Percentiles rank a stretch among this genome's conserved stretches.
These are phyloP conservation scores for Penicillium atrosanguineum DNA, from an alignment of 495 filamentous ascomycete genomes.

Conservation along the genomic window DNA sequence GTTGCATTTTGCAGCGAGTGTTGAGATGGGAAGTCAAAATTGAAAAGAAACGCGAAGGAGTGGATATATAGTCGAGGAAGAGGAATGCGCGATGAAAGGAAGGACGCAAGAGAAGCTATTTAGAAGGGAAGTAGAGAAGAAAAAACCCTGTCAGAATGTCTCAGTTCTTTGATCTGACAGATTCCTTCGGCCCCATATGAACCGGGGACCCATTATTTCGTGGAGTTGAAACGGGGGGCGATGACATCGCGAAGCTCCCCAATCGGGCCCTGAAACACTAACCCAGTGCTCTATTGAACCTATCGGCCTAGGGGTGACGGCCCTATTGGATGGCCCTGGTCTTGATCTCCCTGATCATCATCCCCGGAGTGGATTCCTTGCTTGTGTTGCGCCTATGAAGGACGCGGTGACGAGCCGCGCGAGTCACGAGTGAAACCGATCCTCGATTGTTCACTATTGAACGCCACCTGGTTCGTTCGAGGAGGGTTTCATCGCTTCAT, in stretches of 20 bases:
- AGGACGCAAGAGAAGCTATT: neutral
- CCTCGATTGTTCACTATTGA: neutral
- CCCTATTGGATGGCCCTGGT: constrained; percentile 2
- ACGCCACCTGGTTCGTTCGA: constrained; percentile 3
- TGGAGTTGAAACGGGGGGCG: constrained; percentile 1
- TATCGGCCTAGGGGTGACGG: neutral
- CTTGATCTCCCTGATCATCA: constrained; percentile 10
- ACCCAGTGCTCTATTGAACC: constrained; percentile 12
- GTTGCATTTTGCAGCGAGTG: constrained; percentile 14
- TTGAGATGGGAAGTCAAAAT: neutral
- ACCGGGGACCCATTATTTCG: constrained; percentile 7
- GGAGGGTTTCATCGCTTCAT: neutral
- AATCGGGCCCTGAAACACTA: constrained; percentile 15
- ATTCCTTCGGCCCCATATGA: constrained; percentile 6
- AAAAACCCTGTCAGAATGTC: neutral
- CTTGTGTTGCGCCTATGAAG: constrained; percentile 1
- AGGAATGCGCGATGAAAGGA: constrained; percentile 11
- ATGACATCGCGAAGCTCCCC: constrained; percentile 7
- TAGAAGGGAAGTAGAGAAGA: neutral
- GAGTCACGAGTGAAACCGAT: constrained; percentile 3
- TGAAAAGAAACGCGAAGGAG: neutral
- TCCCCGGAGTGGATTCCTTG: constrained; percentile 10
- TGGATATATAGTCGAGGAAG: neutral
- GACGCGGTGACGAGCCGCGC: neutral
- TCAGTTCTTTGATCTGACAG: neutral